These are phyloP conservation scores for Penicillium daleae DNA, from an alignment of 495 filamentous ascomycete species.

Conservation along the genomic window DNA sequence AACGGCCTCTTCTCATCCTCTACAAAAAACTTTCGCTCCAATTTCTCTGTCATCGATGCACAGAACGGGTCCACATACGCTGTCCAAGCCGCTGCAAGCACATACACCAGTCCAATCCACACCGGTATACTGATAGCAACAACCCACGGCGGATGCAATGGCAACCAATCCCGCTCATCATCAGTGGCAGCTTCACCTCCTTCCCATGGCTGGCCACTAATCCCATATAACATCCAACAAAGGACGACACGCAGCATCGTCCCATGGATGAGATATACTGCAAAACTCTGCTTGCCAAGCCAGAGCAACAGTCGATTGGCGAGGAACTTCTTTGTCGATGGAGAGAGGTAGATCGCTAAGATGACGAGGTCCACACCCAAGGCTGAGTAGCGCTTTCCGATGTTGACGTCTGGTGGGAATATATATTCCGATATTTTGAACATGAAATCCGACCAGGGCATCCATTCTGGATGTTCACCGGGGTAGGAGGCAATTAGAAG, in stretches of 20 bases:
- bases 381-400: slow-evolving; percentile 57
- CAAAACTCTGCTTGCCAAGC: slow-evolving; percentile 70
- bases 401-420: slow-evolving; percentile 58
- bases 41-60: slow-evolving; percentile 59
- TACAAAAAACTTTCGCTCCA: slow-evolving; percentile 58
- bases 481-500: slow-evolving; percentile 66
- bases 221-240: slow-evolving; percentile 67
- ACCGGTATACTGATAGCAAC: slow-evolving; percentile 54
- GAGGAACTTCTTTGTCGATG: slow-evolving; percentile 58
- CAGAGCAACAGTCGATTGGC: slow-evolving; percentile 63
- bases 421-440: slow-evolving; percentile 50
- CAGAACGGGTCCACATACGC: slow-evolving; percentile 68
- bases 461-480: slow-evolving; percentile 60
- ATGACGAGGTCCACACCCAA: slow-evolving; percentile 62
- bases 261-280: slow-evolving; percentile 74
- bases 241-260: slow-evolving; percentile 64
- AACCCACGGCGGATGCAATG: slow-evolving; percentile 43
- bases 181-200: slow-evolving; percentile 52
- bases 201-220: slow-evolving; percentile 52
- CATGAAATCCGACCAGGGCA: slow-evolving; percentile 61
- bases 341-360: slow-evolving; percentile 62
- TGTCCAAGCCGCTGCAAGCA: slow-evolving; percentile 64
- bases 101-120: slow-evolving; percentile 63
- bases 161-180: slow-evolving; percentile 44
- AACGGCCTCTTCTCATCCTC: slow-evolving; percentile 52